Evolutionary conservation across 1,284 basidiomycete genomes (phyloP).

Genomic region (Cutaneotrichosporon spelunceum): DNA sequence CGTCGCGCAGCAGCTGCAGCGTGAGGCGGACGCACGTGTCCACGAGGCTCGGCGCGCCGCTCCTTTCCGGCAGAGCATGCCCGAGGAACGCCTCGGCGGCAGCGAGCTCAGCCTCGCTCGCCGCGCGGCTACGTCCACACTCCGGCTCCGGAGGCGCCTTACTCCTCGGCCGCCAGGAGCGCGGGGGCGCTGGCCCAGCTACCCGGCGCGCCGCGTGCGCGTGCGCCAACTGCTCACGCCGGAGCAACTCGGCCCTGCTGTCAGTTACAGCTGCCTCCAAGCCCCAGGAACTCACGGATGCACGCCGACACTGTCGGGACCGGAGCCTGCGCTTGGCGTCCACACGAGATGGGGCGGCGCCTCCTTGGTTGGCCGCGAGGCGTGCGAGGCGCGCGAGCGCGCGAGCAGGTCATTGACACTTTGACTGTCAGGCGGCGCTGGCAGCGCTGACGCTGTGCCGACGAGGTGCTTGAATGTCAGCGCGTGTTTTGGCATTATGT

Average conservation of each 20-base stretch:
- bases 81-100: conserved; percentile 9
- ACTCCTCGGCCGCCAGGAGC: conserved; percentile 31
- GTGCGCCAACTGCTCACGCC: conserved; percentile 31
- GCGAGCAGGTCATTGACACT: conserved; percentile 36
- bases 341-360: conserved; percentile 8
- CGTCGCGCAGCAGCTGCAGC: conserved; percentile 30
- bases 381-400: conserved; percentile 20
- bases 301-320: conserved; percentile 17
- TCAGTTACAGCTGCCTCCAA: not conserved
- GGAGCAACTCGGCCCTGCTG: conserved; percentile 37
- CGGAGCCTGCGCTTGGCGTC: conserved; percentile 1
- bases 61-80: not conserved
- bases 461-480: conserved; percentile 44
- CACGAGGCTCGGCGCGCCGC: conserved; percentile 22
- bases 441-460: conserved; percentile 20
- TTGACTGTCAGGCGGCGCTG: conserved; percentile 15
- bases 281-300: conserved; percentile 36
- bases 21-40: conserved; percentile 30
- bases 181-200: conserved; percentile 43
- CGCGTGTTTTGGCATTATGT: conserved; percentile 44
- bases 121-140: not conserved
- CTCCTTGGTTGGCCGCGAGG: not conserved
- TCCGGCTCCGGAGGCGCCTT: not conserved
- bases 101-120: not conserved
- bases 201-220: conserved; percentile 32